These are phyloP conservation scores for Sphagnum magellanicum DNA, from an alignment of 228 moss, liverwort and hornwort genomes.

Conservation along the genomic window DNA sequence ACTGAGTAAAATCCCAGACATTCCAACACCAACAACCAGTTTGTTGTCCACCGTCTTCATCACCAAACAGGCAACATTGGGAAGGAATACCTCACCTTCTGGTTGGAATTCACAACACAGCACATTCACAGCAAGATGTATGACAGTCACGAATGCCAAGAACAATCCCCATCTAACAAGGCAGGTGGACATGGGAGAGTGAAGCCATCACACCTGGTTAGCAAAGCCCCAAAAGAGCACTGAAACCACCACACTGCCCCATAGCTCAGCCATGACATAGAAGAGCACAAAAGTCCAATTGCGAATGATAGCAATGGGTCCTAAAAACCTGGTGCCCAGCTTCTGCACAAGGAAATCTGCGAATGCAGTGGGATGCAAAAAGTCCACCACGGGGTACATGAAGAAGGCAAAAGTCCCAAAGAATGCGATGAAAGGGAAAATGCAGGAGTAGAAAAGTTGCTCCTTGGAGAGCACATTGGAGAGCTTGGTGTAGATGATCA, in stretches of 20 bases:
- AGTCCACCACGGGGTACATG: constrained; percentile 90
- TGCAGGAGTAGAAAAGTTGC: constrained; percentile 86
- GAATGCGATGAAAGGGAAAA: constrained; percentile 89
- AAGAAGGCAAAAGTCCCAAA: constrained; percentile 89
- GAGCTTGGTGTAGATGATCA: constrained; percentile 93
- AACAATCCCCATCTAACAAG: too few relatives aligned
- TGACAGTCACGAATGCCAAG: too few relatives aligned
- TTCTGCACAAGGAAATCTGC: constrained; percentile 68
- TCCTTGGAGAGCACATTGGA: constrained; percentile 85
- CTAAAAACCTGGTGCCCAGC: constrained; percentile 75
- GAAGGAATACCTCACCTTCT: too few relatives aligned
- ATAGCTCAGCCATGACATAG: constrained; percentile 99
- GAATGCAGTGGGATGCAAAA: constrained; percentile 86
- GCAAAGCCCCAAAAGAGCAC: constrained; percentile 99
- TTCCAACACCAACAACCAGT: too few relatives aligned
- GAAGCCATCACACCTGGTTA: constrained; percentile 59
- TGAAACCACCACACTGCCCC: constrained; percentile 99
- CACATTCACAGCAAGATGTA: too few relatives aligned
- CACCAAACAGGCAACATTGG: too few relatives aligned
- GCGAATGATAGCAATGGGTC: constrained; percentile 91
- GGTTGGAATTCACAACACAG: too few relatives aligned
- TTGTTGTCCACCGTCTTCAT: too few relatives aligned
- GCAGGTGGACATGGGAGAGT: too few relatives aligned
- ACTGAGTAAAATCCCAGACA: too few relatives aligned
- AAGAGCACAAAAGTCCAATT: constrained; percentile 99